Conservation (phyloP, 1,284 basidiomycete species). For the Malassezia vespertilionis region DNA sequence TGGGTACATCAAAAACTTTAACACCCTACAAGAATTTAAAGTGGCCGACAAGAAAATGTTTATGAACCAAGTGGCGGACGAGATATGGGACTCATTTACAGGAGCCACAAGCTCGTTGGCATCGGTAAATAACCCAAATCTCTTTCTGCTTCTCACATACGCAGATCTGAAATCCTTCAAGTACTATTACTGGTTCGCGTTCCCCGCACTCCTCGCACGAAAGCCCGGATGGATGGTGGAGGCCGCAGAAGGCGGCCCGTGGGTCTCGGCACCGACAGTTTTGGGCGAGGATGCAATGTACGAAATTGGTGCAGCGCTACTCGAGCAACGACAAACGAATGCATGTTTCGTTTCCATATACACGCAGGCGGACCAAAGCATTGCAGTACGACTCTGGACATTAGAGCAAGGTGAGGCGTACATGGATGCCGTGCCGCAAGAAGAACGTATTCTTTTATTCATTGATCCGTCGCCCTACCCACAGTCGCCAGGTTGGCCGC, state of each 20-base stretch:
- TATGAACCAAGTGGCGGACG: conserved; percentile 51
- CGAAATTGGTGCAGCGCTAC: not conserved
- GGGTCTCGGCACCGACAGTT: not conserved
- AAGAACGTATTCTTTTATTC: conserved; percentile 50
- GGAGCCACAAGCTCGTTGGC: not conserved
- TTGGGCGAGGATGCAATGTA: not conserved
- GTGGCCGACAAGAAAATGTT: conserved; percentile 72
- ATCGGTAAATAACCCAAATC: conserved; percentile 49
- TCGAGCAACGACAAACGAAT: not conserved
- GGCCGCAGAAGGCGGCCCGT: not conserved
- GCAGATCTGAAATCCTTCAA: conserved; percentile 97
- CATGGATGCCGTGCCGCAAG: not conserved
- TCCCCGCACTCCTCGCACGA: conserved; percentile 66
- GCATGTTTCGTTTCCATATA: not conserved
- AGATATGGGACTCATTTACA: conserved; percentile 2
- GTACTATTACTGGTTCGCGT: conserved; percentile 95
- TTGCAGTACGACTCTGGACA: not conserved
- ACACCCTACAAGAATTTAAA: conserved; percentile 93
- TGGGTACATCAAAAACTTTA: conserved; percentile 67
- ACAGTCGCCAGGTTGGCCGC: conserved; percentile 78
- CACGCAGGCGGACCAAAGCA: too few species aligned
- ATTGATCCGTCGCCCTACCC: conserved; percentile 73
- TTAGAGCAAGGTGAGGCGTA: not conserved
- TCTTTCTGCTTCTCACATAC: conserved; percentile 79
- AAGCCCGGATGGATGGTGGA: conserved; percentile 15